Base-by-base conservation (phyloP, 2,329 filamentous ascomycete species). In the Diplodia mutila region DNA sequence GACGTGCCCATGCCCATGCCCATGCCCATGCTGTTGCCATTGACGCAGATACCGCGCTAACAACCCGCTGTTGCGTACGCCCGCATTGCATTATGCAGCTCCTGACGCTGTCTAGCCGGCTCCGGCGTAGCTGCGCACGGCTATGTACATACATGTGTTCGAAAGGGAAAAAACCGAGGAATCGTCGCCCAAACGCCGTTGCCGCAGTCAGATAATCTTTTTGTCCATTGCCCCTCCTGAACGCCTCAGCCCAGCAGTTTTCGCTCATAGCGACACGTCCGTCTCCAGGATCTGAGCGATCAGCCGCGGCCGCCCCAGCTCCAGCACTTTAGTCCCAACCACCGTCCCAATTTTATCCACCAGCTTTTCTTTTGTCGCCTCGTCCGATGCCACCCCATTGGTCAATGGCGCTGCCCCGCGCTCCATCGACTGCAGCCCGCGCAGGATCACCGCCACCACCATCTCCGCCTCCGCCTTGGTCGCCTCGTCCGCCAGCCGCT, bases 381-480 rank as follows among this genome's bases (percentile, higher is more conserved):
- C 79, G 7, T 79, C 75, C 54, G 80, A 76, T 1, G 75, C 76
- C 67, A 80, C 77, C 2, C 79, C 81, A 70, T 83, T 83, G n/a
- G 67, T 59, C 51, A 72, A 71, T 52, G 57, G 48, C 46, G 48
- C 57, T 11, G 49, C 61, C 51, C 73, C 71, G 8, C 70, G 63
- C 67, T 84, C 84, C 27, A 91, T 73, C 6, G 80, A 82, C 34
- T 83, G 80, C 66, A 92, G 77, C 0, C 85, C 84, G 64, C 82
- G 81, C 37, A 90, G 74, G 18, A 92, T 79, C 2, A 86, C 85
- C 6, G 75, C 80, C 16, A 90, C 77, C 1, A 91, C 85, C 73
- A 85, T 85, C 71, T 89, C 86, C 0, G 87, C 86, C 69, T 90
- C 87, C 7, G 83, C 81, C 67, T 82, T 85, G 71, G 84, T 85